phyloP scores from a whole-genome alignment of 1,284 basidiomycete species.

The Rhodotorula mucilaginosa region DNA sequence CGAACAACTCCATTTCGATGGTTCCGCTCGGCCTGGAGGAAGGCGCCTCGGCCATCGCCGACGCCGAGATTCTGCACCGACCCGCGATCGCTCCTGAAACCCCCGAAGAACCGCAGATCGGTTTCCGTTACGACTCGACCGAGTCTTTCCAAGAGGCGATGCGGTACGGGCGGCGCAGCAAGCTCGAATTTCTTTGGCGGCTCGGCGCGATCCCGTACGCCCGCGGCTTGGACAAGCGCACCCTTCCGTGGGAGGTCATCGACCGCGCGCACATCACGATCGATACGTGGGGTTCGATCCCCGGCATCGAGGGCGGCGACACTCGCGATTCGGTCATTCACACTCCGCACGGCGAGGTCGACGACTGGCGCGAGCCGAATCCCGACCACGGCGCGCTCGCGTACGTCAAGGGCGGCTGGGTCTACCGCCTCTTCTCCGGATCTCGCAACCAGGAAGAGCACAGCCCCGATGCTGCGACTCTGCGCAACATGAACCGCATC shows the following conservation, averaged over 20 bases:
- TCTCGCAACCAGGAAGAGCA: slow-evolving; percentile 44
- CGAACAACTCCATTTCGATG: slow-evolving; percentile 38
- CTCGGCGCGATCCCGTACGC: slow-evolving; percentile 46
- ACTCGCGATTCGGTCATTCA: slow-evolving; percentile 31
- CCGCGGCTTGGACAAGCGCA: slow-evolving; percentile 42
- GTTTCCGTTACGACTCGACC: slow-evolving; percentile 47
- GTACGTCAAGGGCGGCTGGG: slow-evolving; percentile 46
- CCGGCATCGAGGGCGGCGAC: slow-evolving; percentile 27
- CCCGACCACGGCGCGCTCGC: slow-evolving; percentile 35
- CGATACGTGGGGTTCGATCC: slow-evolving; percentile 43
- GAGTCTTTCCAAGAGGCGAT: slow-evolving; percentile 45
- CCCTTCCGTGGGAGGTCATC: slow-evolving; percentile 44
- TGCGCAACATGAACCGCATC: slow-evolving; percentile 46
- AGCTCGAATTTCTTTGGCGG: slow-evolving; percentile 47
- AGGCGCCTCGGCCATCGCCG: slow-evolving; percentile 23
- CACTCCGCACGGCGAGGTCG: slow-evolving; percentile 27
- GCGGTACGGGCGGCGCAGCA: slow-evolving; percentile 47
- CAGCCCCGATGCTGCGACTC: slow-evolving; percentile 40
- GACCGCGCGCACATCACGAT: slow-evolving; percentile 44
- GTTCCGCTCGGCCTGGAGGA: slow-evolving; percentile 35
- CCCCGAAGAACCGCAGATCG: slow-evolving; percentile 47
- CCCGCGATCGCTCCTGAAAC: slow-evolving; percentile 34
- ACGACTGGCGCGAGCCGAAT: slow-evolving; percentile 1
- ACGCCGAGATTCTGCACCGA: slow-evolving; percentile 34
- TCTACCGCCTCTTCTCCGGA: slow-evolving; percentile 47